Conservation (phyloP, 1,139 yeast genomes). For the Taiozyma sp. region DNA sequence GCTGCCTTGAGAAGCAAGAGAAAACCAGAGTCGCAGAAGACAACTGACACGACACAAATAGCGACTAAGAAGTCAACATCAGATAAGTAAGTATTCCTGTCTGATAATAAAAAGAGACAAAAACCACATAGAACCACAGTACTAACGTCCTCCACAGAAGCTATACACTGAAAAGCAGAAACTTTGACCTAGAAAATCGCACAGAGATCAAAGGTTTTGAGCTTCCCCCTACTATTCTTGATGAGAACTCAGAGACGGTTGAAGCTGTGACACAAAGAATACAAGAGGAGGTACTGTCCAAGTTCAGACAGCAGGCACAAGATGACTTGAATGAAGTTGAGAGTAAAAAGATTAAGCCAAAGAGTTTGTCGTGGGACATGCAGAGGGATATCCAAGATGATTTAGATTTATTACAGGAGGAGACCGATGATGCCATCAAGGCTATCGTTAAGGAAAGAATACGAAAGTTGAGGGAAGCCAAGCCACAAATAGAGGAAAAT, state of each 20-base stretch:
- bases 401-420: slow-evolving; percentile 31
- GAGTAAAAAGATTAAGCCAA: slow-evolving; percentile 26
- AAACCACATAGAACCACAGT: neutral
- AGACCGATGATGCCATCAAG: slow-evolving; percentile 37
- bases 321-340: slow-evolving; percentile 12
- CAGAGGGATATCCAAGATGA: slow-evolving; percentile 34
- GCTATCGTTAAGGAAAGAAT: slow-evolving; percentile 35
- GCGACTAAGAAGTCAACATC: neutral
- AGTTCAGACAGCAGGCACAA: slow-evolving; percentile 15
- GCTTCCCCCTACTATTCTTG: slow-evolving; percentile 26
- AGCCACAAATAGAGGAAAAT: neutral
- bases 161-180: slow-evolving; percentile 22
- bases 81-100: neutral
- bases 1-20: slow-evolving; percentile 32
- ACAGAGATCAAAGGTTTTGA: slow-evolving; percentile 29
- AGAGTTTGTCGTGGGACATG: slow-evolving; percentile 34
- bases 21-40: slow-evolving; percentile 3
- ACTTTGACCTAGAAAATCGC: slow-evolving; percentile 30
- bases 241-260: slow-evolving; percentile 29
- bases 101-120: too few relatives aligned
- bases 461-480: slow-evolving; percentile 8
- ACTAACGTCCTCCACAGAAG: neutral
- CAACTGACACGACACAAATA: neutral
- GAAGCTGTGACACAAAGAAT: slow-evolving; percentile 32
- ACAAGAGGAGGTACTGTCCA: slow-evolving; percentile 26